Conservation (phyloP, 78 protist genomes). For the Salpingoeca rosetta region DNA sequence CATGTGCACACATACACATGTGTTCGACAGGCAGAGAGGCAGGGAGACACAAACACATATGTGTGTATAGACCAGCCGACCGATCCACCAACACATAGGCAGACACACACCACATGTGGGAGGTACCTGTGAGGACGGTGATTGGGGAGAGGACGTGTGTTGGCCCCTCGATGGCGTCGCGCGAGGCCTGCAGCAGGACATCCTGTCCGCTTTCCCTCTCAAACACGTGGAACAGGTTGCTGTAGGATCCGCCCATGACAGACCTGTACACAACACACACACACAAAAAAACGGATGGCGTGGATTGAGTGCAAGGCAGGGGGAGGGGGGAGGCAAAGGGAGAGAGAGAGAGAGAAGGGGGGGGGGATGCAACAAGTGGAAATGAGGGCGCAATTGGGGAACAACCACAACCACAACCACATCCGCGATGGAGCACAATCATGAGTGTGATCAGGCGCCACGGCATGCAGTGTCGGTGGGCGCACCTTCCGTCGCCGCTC, state of each 20-base stretch:
- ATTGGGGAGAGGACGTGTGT: background rate
- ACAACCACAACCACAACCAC: background rate
- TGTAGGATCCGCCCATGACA: conserved; percentile 80
- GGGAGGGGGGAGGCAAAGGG: background rate
- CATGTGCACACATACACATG: too few species aligned
- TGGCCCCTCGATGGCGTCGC: background rate
- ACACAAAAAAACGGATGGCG: background rate
- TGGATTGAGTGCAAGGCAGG: background rate
- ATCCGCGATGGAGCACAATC: background rate
- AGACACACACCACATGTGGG: background rate
- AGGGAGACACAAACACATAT: background rate
- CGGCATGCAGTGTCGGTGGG: background rate
- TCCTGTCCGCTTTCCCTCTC: conserved; percentile 40
- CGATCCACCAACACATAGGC: background rate
- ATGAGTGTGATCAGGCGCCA: background rate
- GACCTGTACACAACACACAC: background rate
- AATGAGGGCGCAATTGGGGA: background rate
- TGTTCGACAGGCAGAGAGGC: background rate
- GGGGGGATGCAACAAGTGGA: background rate
- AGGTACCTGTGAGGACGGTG: background rate
- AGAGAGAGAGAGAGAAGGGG: background rate
- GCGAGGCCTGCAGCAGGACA: conserved; percentile 8
- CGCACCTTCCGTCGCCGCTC: conserved; percentile 42
- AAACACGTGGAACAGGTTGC: conserved; percentile 72
- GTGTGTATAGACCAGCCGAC: background rate